Conservation (phyloP, 1,284 basidiomycete species). For the Caloboletus inedulis region DNA sequence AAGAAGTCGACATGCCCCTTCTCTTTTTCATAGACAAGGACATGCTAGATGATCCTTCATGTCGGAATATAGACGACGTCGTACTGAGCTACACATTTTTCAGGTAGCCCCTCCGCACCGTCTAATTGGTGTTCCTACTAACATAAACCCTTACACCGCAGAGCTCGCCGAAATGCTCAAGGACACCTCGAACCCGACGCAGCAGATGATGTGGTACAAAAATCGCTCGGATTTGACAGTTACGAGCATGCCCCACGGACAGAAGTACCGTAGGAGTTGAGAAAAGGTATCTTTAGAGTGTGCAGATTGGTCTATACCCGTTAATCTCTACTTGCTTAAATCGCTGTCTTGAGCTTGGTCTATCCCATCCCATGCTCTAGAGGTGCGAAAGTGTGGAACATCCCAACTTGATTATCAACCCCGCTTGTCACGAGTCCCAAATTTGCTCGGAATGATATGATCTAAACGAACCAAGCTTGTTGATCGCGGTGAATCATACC, state of each 20-base stretch:
- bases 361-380: neutral
- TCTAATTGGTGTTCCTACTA: neutral
- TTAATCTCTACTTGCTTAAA: neutral
- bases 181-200: constrained; percentile 89
- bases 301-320: constrained; percentile 2
- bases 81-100: constrained; percentile 98
- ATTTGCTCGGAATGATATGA: no score
- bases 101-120: constrained; percentile 48
- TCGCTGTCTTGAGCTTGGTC: neutral
- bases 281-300: neutral
- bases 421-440: neutral
- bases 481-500: neutral
- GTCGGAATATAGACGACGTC: constrained; percentile 85
- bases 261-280: constrained; percentile 15
- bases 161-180: constrained; percentile 74
- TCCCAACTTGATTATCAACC: neutral
- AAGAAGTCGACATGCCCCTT: constrained; percentile 97
- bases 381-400: neutral
- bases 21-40: constrained; percentile 99
- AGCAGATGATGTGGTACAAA: constrained; percentile 70
- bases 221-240: constrained; percentile 70
- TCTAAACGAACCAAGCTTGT: no score
- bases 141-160: constrained; percentile 28
- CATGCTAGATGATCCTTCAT: constrained; percentile 87
- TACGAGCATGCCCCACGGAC: constrained; percentile 50